Evolutionary conservation across 176 grass and related monocot species (phyloP), one percentile per base, ranked within the genome.

Genomic region (Dactylis glomerata): DNA sequence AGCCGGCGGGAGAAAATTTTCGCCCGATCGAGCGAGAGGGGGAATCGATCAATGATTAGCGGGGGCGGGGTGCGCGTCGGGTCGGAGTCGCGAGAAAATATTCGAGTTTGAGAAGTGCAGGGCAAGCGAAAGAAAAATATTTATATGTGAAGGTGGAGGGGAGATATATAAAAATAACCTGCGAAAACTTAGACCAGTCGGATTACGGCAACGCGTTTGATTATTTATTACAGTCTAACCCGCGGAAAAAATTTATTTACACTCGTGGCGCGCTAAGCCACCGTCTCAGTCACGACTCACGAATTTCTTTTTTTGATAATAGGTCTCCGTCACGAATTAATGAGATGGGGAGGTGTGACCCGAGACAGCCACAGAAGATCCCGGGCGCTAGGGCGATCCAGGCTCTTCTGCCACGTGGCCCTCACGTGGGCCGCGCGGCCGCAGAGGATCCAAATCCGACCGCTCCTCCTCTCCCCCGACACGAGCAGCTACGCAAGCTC

Each of bases 51-150:
- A 80, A 85, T 81, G 69, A 69, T 76, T 68, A 50, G 36, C 19
- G 7, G 16, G 27, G n/a, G 7, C 8, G 27, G n/a, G 34, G 33
- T n/a, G 38, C 22, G 6, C 56, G 28, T 31, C 19, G 56, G 44
- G 65, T 17, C 54, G 59, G 30, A 55, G 17, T 17, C 24, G 33
- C 66, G 47, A 65, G 8, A 73, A 63, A 77, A 17, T n/a, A 85
- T 81, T 85, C 77, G 77, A 76, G 59, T 59, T 33, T 14, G 83
- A 85, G 77, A 56, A 51, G 86, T 45, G 77, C 4, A 69, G 51
- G 61, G 82, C 68, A 89, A 75, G 82, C 26, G 24, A 84, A 68
- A 64, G 0, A 3, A 2, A 13, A 11, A 9, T 33, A 8, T 49
- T 10, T 46, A 77, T 1, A 33, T 3, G 14, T 2, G 9, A 75